Evolutionary conservation across 768 basidiomycete species (phyloP).

Genomic region (Mycena rebaudengoi): DNA sequence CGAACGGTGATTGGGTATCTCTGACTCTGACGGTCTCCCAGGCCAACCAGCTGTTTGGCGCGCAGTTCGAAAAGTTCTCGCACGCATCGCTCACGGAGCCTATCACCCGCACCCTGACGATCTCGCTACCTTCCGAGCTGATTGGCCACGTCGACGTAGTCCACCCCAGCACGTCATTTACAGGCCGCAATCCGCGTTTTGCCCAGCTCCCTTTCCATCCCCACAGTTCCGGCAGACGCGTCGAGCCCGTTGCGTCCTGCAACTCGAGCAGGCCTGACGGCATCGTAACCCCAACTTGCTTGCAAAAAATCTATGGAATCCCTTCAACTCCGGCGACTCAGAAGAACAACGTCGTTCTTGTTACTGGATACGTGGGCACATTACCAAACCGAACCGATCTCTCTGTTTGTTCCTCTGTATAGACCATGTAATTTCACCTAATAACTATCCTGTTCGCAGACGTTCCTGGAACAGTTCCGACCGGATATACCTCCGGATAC

Average conservation of each 20-base stretch:
- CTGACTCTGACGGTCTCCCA: slow-evolving; percentile 14
- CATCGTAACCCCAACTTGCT: slow-evolving; percentile 11
- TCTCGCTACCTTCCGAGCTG: slow-evolving; percentile 11
- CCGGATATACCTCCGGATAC: not conserved
- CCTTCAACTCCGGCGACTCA: slow-evolving; percentile 10
- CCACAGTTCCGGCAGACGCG: slow-evolving; percentile 3
- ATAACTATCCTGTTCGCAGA: slow-evolving; percentile 4
- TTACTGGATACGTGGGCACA: slow-evolving; percentile 7
- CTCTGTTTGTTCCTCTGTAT: slow-evolving; percentile 3
- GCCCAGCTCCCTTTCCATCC: not conserved
- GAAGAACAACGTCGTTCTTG: slow-evolving; percentile 7
- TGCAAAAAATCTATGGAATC: slow-evolving; percentile 16
- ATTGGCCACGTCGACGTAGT: slow-evolving; percentile 3
- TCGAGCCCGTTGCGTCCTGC: slow-evolving; percentile 9
- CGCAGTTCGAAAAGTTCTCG: slow-evolving; percentile 3
- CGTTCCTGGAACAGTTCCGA: slow-evolving; percentile 8
- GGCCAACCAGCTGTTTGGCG: slow-evolving; percentile 17
- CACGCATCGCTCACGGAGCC: not conserved
- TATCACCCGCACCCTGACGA: not conserved
- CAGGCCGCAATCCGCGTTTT: not conserved
- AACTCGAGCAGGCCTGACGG: slow-evolving; percentile 8
- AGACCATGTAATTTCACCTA: not conserved
- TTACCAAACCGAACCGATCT: slow-evolving; percentile 4
- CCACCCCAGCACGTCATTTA: not conserved
- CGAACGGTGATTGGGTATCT: slow-evolving; percentile 8